Percentiles rank a stretch among this genome's conserved stretches.
Conservation (phyloP, 2,329 filamentous ascomycete genomes). For the Aaosphaeria pasadenensis region DNA sequence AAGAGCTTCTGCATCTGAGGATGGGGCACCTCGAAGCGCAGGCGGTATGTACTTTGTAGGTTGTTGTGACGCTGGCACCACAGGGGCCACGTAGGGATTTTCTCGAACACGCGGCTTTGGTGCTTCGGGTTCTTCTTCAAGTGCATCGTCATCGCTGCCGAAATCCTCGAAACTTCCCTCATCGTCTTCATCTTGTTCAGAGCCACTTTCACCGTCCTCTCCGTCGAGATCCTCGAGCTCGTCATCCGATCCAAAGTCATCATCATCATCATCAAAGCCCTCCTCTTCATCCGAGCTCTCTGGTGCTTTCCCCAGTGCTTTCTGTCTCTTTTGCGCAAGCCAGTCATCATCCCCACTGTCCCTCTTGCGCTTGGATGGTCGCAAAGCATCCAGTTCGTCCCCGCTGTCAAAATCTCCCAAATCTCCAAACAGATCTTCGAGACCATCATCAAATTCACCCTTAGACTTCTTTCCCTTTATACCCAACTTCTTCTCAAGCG, state of each 20-base stretch:
- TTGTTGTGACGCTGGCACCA: conserved; percentile 38
- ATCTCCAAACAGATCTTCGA: conserved; percentile 74
- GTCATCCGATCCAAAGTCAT: conserved; percentile 18
- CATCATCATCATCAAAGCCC: conserved; percentile 7
- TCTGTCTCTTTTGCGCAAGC: conserved; percentile 57
- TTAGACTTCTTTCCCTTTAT: conserved; percentile 70
- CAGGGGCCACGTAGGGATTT: conserved; percentile 85
- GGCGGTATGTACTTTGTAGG: conserved; percentile 83
- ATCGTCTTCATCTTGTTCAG: conserved; percentile 4
- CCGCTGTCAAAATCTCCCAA: conserved; percentile 41
- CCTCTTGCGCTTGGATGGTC: conserved; percentile 53
- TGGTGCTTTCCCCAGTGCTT: conserved; percentile 37
- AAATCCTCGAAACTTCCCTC: conserved; percentile 34
- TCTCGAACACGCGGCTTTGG: conserved; percentile 56
- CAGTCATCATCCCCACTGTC: conserved; percentile 59
- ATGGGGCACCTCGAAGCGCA: conserved; percentile 65
- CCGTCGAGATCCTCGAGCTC: conserved; percentile 15
- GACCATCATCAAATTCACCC: conserved; percentile 74
- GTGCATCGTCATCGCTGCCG: conserved; percentile 23
- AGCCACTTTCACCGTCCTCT: conserved; percentile 10
- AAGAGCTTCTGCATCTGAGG: conserved; percentile 64
- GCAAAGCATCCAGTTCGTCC: conserved; percentile 47
- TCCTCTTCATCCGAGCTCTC: conserved; percentile 26
- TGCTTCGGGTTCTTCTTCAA: conserved; percentile 27
- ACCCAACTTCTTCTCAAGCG: conserved; percentile 82